Conservation (phyloP, 768 basidiomycete genomes). For the Lentinus tigrinus region DNA sequence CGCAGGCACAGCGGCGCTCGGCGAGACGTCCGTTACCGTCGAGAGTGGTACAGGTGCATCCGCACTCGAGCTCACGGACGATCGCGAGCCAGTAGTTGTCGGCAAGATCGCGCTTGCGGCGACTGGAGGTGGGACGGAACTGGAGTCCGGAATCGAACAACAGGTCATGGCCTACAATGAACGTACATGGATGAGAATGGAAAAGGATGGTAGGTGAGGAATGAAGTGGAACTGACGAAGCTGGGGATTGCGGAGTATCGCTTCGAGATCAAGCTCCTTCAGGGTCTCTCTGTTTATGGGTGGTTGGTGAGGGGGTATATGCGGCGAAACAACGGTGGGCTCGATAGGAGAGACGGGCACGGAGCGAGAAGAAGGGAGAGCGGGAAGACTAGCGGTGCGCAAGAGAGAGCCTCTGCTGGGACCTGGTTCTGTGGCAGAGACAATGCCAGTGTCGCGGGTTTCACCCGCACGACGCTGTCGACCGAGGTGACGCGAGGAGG, state of each 20-base stretch:
- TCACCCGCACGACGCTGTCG: constrained; percentile 33
- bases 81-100: constrained; percentile 89
- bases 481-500: constrained; percentile 19
- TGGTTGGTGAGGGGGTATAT: constrained; percentile 69
- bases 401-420: constrained; percentile 23
- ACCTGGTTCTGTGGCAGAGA: constrained; percentile 28
- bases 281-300: constrained; percentile 82
- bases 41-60: constrained; percentile 84
- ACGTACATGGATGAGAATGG: constrained; percentile 12
- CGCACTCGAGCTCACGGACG: constrained; percentile 69
- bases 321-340: constrained; percentile 37
- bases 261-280: constrained; percentile 80
- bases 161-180: constrained; percentile 72
- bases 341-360: constrained; percentile 38
- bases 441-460: constrained; percentile 29
- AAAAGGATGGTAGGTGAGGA: constrained; percentile 1
- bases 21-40: constrained; percentile 52
- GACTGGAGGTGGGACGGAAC: constrained; percentile 74
- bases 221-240: constrained; percentile 63
- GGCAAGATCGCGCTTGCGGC: constrained; percentile 66
- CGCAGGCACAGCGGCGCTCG: constrained; percentile 44
- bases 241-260: constrained; percentile 86
- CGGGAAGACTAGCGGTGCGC: constrained; percentile 14
- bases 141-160: constrained; percentile 85
- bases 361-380: constrained; percentile 25